Evolutionary conservation across 2,329 filamentous ascomycete genomes (phyloP), one percentile per base, ranked within the genome.

Genomic region (Colletotrichum tropicicola): DNA sequence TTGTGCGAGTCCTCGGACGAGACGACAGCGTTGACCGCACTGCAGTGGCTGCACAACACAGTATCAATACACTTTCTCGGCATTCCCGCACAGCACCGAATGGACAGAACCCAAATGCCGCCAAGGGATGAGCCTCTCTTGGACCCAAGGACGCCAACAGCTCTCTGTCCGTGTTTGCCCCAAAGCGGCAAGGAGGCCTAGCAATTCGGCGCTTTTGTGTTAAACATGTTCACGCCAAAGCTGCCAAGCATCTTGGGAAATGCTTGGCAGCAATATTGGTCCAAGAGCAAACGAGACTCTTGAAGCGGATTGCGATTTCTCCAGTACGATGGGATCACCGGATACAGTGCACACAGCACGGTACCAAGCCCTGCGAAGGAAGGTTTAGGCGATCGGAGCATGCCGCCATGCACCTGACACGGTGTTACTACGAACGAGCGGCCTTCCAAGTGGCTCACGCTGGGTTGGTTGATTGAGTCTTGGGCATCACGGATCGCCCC

Each of bases 81-180:
- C 12, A 19, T 43, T 17, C 10, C n/a, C 17, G n/a, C 12, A 43
- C 12, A 10, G 21, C 28, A 44, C 30, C 41, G 8, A 30, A 30
- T 28, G 19, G 21, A n/a, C 27, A 61, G 30, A 32, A 27, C 32
- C 32, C 9, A 28, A 21, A 41, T 10, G 25, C 12, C 41, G 59
- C 45, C 54, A 59, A 63, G 54, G 54, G 28, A 63, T 52, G 59
- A 63, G 59, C 54, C 45, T 58, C 54, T 63, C 45, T 63, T 59
- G 53, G 51, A 5, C 37, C 13, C 28, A 48, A 49, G 5, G 28
- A 28, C 13, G 6, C 44, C 44, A n/a, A 23, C 7, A n/a, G 9
- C 32, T 56, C 17, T 6, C 41, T 49, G 44, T 25, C 47, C 15
- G n/a, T 32, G 45, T 30, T 6, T 17, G 28, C n/a, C 41, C 35